Evolutionary conservation across 768 basidiomycete species (phyloP), one percentile per base, ranked within the genome.

Genomic region (Leccinum boreale): DNA sequence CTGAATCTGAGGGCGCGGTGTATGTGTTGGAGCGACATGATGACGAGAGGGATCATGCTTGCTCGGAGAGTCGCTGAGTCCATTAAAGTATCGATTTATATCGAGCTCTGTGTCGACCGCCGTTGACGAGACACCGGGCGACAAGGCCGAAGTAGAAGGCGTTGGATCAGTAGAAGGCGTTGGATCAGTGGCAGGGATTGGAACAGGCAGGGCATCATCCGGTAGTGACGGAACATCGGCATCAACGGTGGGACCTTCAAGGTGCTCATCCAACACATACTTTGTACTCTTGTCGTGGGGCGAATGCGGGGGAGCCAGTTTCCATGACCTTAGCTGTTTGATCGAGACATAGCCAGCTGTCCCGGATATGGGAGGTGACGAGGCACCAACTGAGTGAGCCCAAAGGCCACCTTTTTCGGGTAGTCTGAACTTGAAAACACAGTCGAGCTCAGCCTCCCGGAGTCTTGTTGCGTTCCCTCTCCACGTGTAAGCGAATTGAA

Each of bases 61-160:
- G 33, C 50, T 47, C 17, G 63, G 70, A 23, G 70, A 65, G 45
- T 65, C 65, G 15, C 56, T 36, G 12, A 72, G 33, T 24, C 65
- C 72, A 35, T 70, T 67, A 23, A 72, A 60, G 39, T 65, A 72
- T 46, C 58, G 61, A 28, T 70, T 49, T 64, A 72, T 70, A 26
- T 70, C 70, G 8, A 51, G 55, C 19, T 60, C 65, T 28, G 42
- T n/a, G 24, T 65, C 68, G 7, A 59, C 53, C n/a, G 19, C 50
- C 28, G 57, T 17, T 9, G 45, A 52, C n/a, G 55, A 29, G 6
- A 19, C 3, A 6, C 39, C 48, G 17, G 50, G 62, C n/a, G 56
- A 26, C 0, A 17, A 28, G 2, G 45, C 23, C 21, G 58, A 42
- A 36, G 17, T 15, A 6, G 62, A 58, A 10, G 9, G 35, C 1